Conservation (phyloP, 2,329 filamentous ascomycete species). For the Penicillium nordicum region DNA sequence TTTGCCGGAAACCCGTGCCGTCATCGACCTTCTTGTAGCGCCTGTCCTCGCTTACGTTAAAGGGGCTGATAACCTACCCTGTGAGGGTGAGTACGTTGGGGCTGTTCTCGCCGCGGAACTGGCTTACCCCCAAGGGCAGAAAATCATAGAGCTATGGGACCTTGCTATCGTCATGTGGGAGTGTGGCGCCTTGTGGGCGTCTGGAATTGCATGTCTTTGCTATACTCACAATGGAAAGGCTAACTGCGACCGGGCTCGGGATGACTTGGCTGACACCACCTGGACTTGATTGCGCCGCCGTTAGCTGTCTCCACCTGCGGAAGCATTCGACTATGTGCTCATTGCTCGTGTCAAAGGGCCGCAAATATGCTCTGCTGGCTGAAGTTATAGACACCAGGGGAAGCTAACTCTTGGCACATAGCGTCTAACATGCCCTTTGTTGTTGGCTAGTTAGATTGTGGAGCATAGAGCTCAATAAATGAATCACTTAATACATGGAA, state of each 20-base stretch:
- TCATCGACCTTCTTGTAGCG: constrained; percentile 9
- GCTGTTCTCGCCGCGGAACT: constrained; percentile 7
- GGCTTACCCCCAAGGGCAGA: constrained; percentile 12
- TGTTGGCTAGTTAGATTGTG: neutral
- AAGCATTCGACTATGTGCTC: neutral
- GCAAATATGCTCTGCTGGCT: neutral
- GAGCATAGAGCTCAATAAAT: neutral
- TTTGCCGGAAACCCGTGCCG: constrained; percentile 7
- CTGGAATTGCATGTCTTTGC: constrained; percentile 15
- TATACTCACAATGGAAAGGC: constrained; percentile 12
- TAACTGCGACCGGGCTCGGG: constrained; percentile 13
- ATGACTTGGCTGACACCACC: constrained; percentile 13
- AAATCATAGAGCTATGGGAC: constrained; percentile 14
- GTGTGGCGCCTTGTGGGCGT: constrained; percentile 11
- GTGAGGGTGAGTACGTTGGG: constrained; percentile 11
- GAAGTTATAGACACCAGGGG: neutral
- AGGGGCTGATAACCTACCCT: constrained; percentile 8
- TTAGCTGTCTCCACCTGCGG: neutral
- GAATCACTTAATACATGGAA: neutral
- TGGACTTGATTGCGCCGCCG: neutral
- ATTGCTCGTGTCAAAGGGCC: neutral
- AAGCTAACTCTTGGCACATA: neutral
- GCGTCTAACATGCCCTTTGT: rapidly evolving
- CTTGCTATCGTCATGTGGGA: constrained; percentile 18
- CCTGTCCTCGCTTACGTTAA: constrained; percentile 11